Conservation (phyloP, 2,329 filamentous ascomycete genomes). For the Stemphylium lycopersici region DNA sequence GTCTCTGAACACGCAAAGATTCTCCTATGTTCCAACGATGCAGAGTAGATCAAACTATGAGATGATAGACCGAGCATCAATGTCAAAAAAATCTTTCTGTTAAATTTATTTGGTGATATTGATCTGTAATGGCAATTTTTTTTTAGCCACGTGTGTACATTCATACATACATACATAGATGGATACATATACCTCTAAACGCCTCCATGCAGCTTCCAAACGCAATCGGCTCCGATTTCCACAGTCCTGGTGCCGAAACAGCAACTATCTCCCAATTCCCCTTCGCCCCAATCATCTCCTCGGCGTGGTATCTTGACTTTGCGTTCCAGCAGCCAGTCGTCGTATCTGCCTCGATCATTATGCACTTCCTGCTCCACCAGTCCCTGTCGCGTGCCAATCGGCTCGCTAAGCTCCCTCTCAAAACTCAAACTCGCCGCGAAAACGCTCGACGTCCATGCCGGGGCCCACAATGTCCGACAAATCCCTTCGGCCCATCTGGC, state of each 20-base stretch:
- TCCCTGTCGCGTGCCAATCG: background rate
- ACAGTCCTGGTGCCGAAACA: slow-evolving; percentile 41
- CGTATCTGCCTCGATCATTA: slow-evolving; percentile 1
- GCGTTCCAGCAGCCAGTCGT: slow-evolving; percentile 26
- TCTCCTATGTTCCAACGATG: slow-evolving; percentile 10
- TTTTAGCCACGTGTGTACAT: background rate
- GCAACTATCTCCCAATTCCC: slow-evolving; percentile 36
- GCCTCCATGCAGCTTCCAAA: slow-evolving; percentile 40
- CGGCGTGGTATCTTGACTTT: slow-evolving; percentile 16
- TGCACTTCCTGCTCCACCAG: background rate
- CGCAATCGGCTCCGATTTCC: slow-evolving; percentile 26
- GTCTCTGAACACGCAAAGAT: background rate
- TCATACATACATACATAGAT: background rate
- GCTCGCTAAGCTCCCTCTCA: slow-evolving; percentile 40
- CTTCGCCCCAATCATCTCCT: slow-evolving; percentile 16
- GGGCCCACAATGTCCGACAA: slow-evolving; percentile 84
- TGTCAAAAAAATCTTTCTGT: background rate
- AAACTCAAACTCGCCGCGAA: slow-evolving; percentile 91
- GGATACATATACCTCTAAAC: slow-evolving; percentile 22
- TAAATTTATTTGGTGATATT: background rate
- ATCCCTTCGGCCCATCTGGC: slow-evolving; percentile 89
- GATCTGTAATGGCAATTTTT: background rate
- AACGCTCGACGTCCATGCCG: slow-evolving; percentile 88
- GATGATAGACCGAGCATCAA: background rate
- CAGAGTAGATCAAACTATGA: background rate